A percentile compares a stretch with the other conserved stretches of the same genome.
These are phyloP conservation scores for Aspergillus caelatus DNA, from an alignment of 2,329 filamentous ascomycete species.

Conservation along the genomic window DNA sequence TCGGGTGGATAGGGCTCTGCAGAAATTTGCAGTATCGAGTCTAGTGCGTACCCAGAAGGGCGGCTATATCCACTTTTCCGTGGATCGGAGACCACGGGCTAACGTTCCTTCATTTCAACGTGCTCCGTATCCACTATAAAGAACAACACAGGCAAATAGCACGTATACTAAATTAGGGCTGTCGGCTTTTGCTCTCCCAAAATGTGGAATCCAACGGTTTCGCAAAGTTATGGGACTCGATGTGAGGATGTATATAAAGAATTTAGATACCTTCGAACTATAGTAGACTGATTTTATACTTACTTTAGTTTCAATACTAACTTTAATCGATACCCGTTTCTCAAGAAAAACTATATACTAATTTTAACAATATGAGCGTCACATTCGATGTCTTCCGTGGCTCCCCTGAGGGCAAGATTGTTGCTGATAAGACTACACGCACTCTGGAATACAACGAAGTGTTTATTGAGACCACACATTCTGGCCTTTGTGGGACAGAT, in stretches of 20 bases:
- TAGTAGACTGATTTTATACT: background rate
- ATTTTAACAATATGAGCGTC: background rate
- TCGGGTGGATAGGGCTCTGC: background rate
- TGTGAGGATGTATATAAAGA: background rate
- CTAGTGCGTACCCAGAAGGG: background rate
- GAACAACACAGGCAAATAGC: background rate
- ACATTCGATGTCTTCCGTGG: conserved; percentile 23
- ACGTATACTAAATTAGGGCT: background rate
- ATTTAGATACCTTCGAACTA: background rate
- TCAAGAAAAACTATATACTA: background rate
- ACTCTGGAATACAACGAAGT: conserved; percentile 18
- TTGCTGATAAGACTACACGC: conserved; percentile 10
- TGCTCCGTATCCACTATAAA: background rate
- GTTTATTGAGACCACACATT: conserved; percentile 24
- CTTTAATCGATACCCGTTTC: background rate
- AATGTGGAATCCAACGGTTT: background rate
- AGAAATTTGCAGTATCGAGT: background rate
- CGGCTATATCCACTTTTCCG: background rate
- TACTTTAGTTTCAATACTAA: background rate
- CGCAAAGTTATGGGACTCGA: background rate
- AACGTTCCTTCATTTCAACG: background rate
- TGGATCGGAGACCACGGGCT: background rate
- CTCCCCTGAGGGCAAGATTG: conserved; percentile 21
- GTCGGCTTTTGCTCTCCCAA: background rate
- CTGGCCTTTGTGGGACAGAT: conserved; percentile 29